Base-by-base conservation (phyloP, 225 moss, liverwort and hornwort genomes). In the Marchantia polymorpha region DNA sequence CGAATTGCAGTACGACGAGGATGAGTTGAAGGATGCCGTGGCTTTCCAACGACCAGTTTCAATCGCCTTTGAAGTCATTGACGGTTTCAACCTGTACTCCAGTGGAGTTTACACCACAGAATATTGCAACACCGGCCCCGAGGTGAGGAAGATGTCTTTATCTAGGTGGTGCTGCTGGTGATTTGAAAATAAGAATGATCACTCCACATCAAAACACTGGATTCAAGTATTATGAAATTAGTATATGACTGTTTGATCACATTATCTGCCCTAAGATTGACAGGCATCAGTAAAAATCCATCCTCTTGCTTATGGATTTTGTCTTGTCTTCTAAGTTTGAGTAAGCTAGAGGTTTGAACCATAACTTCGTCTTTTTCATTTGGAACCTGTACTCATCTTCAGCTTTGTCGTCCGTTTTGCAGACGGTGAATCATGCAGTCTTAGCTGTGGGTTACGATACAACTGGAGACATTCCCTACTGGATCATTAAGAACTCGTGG, bases 401-500 rank as follows among this genome's bases (percentile, higher is more conserved):
- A 52, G 14, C 11, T 52, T 14, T 25, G 52, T 52, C 15, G 52
- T 23, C 10, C 15, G 52, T 26, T 76, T 39, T 6, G 14, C 88
- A 99, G 97, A 95, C 95, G 16, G 93, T 99, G 84, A 99, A 99
- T 73, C 97, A 99, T 83, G 97, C 97, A 15, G 97, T 99, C 67
- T 80, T 99, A 85, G 97, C 97, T 69, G 97, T 99, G 74, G 97
- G 97, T 70, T 99, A 95, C 65, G 91, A 91, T 70, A 87, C 88
- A 48, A 81, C 87, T 49, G 85, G 75, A 29, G 91, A 90, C 25
- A 87, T 50, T 4, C 90, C 93, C 10, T 95, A 94, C 84, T 99
- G 97, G 97, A 95, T 95, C 79, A 87, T 99, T 6, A 99, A 99
- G 79, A 99, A 99, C 77, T 99, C 97, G 0, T 99, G 97, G 97